Percentiles rank a stretch among this genome's conserved stretches.
Evolutionary conservation across 192 early-diverging fungal genomes (phyloP).

Genomic region (Lobosporangium transversale): DNA sequence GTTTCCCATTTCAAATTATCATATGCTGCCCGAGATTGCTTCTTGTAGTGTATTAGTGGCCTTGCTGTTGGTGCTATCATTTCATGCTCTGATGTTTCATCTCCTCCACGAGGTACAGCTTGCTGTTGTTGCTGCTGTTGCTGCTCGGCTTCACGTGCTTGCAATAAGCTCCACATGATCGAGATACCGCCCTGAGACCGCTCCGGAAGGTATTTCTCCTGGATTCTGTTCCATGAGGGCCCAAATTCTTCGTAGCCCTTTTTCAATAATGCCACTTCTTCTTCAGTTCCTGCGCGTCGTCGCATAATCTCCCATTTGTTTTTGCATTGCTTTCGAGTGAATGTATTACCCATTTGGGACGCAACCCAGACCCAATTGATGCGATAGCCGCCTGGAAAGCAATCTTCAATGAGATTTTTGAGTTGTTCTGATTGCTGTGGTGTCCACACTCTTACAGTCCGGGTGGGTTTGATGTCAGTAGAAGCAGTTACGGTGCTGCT

Average conservation of each 20-base stretch:
- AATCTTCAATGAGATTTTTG: slow-evolving; percentile 45
- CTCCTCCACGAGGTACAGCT: not conserved
- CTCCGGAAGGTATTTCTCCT: slow-evolving; percentile 50
- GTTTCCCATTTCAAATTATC: not conserved
- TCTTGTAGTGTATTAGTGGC: not conserved
- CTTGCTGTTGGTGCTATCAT: not conserved
- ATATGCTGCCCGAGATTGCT: not conserved
- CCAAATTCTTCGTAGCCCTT: slow-evolving; percentile 43
- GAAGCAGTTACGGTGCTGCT: not conserved
- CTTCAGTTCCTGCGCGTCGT: slow-evolving; percentile 39
- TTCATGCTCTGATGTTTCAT: not conserved
- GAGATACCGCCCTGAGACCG: slow-evolving; percentile 44
- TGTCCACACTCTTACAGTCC: slow-evolving; percentile 49
- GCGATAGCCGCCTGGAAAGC: slow-evolving; percentile 47
- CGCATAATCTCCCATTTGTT: slow-evolving; percentile 56
- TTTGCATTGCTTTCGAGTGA: slow-evolving; percentile 51
- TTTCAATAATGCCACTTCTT: slow-evolving; percentile 27
- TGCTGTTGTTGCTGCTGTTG: slow-evolving; percentile 15
- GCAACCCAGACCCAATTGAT: slow-evolving; percentile 55
- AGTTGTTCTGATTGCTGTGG: slow-evolving; percentile 45
- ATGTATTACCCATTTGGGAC: slow-evolving; percentile 50
- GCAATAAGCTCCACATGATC: slow-evolving; percentile 50
- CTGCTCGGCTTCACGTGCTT: slow-evolving; percentile 29
- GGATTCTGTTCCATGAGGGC: slow-evolving; percentile 38
- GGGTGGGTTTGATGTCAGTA: slow-evolving; percentile 28